Evolutionary conservation across 2,329 filamentous ascomycete species (phyloP).

Genomic region (Talaromyces atroroseus): DNA sequence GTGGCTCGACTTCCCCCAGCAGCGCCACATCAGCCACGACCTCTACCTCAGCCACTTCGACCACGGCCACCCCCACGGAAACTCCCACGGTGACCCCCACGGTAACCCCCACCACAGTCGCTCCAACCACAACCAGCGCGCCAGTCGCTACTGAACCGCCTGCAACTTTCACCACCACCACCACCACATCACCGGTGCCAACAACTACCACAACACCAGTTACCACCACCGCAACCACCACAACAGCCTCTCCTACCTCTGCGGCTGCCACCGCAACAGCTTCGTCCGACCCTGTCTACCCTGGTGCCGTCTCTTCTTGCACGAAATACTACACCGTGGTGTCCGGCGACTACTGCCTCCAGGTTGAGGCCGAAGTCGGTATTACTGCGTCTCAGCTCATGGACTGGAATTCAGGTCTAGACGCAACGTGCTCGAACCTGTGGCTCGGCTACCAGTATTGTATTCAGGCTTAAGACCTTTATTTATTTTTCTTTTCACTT

Average conservation of each 20-base stretch:
- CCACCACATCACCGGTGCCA: no score
- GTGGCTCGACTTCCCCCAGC: neutral
- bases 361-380: constrained; percentile 8
- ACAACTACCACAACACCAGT: neutral
- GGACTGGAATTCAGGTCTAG: constrained; percentile 11
- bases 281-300: constrained; percentile 6
- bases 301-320: constrained; percentile 7
- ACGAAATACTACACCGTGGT: constrained; percentile 11
- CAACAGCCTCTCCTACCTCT: neutral
- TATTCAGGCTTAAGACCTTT: constrained; percentile 7
- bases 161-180: neutral
- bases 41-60: neutral
- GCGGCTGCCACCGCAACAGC: neutral
- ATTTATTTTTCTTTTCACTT: neutral
- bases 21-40: neutral
- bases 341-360: constrained; percentile 13
- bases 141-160: neutral
- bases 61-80: neutral
- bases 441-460: constrained; percentile 14
- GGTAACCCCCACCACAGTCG: constrained; percentile 2
- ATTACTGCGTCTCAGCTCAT: constrained; percentile 10
- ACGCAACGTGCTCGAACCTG: constrained; percentile 10
- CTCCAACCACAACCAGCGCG: neutral
- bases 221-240: neutral
- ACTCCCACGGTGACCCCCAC: neutral